These are phyloP conservation scores for Pyrenophora tritici-repentis DNA, from an alignment of 2,329 filamentous ascomycete species.

Conservation along the genomic window DNA sequence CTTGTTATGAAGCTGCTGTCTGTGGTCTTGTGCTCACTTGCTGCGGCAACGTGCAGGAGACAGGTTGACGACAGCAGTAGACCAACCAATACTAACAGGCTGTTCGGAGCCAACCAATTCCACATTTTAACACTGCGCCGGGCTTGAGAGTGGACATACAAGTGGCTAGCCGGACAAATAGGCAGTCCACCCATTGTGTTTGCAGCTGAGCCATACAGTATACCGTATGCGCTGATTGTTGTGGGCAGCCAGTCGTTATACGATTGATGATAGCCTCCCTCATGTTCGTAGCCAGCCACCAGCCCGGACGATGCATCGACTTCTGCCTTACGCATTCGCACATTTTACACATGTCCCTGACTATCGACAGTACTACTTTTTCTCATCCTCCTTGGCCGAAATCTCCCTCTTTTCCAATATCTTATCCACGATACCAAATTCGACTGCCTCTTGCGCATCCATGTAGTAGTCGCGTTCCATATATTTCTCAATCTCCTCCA, in stretches of 20 bases:
- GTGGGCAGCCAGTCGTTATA: too few species aligned
- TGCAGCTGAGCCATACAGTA: too few species aligned
- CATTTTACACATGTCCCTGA: background rate
- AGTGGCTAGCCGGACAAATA: background rate
- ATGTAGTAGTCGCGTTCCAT: slow-evolving; percentile 98
- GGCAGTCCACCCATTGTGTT: background rate
- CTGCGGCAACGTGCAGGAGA: background rate
- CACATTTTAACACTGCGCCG: background rate
- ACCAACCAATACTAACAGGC: background rate
- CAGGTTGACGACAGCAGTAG: background rate
- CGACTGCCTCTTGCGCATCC: slow-evolving; percentile 83
- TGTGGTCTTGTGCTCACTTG: background rate
- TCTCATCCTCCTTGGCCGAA: slow-evolving; percentile 46
- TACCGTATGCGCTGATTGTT: too few species aligned
- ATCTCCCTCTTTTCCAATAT: slow-evolving; percentile 71
- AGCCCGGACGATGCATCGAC: too few species aligned
- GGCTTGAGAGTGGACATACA: background rate
- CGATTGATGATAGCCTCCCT: too few species aligned
- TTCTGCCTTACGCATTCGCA: too few species aligned
- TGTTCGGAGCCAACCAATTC: background rate
- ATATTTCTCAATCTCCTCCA: slow-evolving; percentile 86
- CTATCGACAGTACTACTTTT: slow-evolving; percentile 3
- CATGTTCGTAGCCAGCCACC: too few species aligned
- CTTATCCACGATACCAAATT: slow-evolving; percentile 90
- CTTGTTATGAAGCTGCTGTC: background rate